Base-by-base conservation (phyloP, 768 basidiomycete genomes). In the Boletus speciosus region DNA sequence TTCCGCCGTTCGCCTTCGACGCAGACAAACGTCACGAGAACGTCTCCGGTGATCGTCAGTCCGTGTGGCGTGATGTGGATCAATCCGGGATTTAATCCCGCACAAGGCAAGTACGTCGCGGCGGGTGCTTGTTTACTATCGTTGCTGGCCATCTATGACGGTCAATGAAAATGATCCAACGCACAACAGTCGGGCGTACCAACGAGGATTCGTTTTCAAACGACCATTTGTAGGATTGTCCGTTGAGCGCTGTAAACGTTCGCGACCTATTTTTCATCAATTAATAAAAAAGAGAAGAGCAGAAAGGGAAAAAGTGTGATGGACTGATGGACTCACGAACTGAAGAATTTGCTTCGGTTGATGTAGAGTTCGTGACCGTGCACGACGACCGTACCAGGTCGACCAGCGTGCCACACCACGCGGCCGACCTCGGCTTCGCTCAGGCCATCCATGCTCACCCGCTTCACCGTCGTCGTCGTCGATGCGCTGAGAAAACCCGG, bases 11-110 rank as follows among this genome's bases (percentile, higher is more conserved):
- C 69, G 51, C 69, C 69, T 54, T 70, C 70, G 47, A 70, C 70
- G 15, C 56, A 68, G 54, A 70, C 62, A 16, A 70, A 70, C 6
- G 70, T 65, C 25, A 70, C 52, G 43, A 70, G 61, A n/a, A 71
- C 70, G 37, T 70, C 69, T 16, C 56, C 64, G 9, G 65, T 61
- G 47, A 70, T 72, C 21, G 69, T 70, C 9, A 70, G 35, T 0
- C 68, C 69, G 37, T 70, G 69, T 15, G 69, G 69, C 6, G 69
- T 71, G 55, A 70, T 57, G 57, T 70, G 69, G 49, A 70, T 64
- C 46, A 70, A 48, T 1, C 64, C 69, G 0, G 69, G 69, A 58
- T 70, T 70, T 15, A 51, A 40, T 45, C 66, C 47, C 11, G 62
- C 37, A 3, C 62, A 61, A 36, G 66, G 70, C 10, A 58, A 45